phyloP scores from a whole-genome alignment of 495 filamentous ascomycete genomes.

The Neurospora sp. region DNA sequence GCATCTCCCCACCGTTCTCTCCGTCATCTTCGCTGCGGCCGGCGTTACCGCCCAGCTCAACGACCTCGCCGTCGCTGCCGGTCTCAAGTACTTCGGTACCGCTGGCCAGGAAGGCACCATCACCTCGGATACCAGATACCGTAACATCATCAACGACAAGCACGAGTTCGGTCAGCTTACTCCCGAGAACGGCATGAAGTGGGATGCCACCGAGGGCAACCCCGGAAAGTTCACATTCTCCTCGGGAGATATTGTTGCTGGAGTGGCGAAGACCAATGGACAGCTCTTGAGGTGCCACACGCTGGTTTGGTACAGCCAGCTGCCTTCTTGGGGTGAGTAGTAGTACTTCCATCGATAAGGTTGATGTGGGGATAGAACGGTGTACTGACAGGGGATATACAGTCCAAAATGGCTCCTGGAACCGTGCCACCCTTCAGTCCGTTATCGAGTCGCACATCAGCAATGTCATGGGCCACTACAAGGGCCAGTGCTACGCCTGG shows the following conservation, averaged over 20 bases:
- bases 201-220: conserved; percentile 31
- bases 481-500: conserved; percentile 39
- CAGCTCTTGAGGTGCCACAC: conserved; percentile 50
- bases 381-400: conserved; percentile 36
- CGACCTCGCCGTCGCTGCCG: conserved; percentile 41
- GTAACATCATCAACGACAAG: conserved; percentile 34
- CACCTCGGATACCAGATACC: conserved; percentile 38
- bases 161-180: conserved; percentile 50
- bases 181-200: conserved; percentile 51
- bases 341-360: neutral
- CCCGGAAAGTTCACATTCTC: conserved; percentile 40
- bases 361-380: neutral
- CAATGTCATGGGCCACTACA: conserved; percentile 44
- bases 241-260: conserved; percentile 39
- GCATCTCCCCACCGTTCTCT: conserved; percentile 14
- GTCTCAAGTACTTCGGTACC: conserved; percentile 49
- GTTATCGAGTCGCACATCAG: conserved; percentile 38
- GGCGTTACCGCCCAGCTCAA: conserved; percentile 33
- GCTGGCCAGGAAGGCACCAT: conserved; percentile 46
- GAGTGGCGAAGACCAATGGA: conserved; percentile 41
- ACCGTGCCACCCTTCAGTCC: conserved; percentile 37
- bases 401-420: conserved; percentile 42
- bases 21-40: conserved; percentile 20
- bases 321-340: conserved; percentile 43
- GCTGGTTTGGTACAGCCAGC: conserved; percentile 52